These are phyloP conservation scores for Dactylellina leptospora DNA, from an alignment of 2,329 filamentous ascomycete species.

Conservation along the genomic window DNA sequence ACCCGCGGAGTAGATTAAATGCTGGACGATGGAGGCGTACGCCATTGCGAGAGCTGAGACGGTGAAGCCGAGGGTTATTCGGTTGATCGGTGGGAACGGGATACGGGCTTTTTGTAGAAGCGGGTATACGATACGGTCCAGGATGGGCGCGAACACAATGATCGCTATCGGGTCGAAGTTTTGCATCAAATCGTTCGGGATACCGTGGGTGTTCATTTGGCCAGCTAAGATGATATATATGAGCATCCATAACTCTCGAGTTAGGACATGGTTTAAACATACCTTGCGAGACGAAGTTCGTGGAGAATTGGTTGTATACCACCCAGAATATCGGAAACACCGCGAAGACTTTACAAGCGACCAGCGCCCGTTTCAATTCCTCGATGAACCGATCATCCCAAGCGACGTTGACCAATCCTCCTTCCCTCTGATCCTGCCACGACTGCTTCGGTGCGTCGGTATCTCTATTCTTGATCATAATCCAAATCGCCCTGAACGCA, in stretches of 20 bases:
- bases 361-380: constrained; percentile 71
- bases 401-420: constrained; percentile 60
- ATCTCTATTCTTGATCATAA: constrained; percentile 63
- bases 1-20: constrained; percentile 68
- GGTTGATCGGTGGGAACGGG: constrained; percentile 68
- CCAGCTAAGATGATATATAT: constrained; percentile 58
- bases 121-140: constrained; percentile 68
- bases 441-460: constrained; percentile 73
- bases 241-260: not conserved
- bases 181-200: constrained; percentile 70
- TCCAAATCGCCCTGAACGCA: constrained; percentile 70
- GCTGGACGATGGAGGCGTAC: constrained; percentile 68
- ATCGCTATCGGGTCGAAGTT: constrained; percentile 70
- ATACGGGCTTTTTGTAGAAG: constrained; percentile 65
- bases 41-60: constrained; percentile 66
- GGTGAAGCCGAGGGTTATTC: constrained; percentile 69
- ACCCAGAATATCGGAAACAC: constrained; percentile 75
- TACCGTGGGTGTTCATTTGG: constrained; percentile 64
- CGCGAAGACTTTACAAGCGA: constrained; percentile 77
- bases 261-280: constrained; percentile 56
- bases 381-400: constrained; percentile 78
- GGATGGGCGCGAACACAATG: constrained; percentile 68
- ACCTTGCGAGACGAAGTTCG: constrained; percentile 71
- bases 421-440: constrained; percentile 67
- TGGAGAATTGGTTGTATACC: constrained; percentile 73